Evolutionary conservation across 2,329 filamentous ascomycete species (phyloP).

Genomic region (Pseudogymnoascus sp.): DNA sequence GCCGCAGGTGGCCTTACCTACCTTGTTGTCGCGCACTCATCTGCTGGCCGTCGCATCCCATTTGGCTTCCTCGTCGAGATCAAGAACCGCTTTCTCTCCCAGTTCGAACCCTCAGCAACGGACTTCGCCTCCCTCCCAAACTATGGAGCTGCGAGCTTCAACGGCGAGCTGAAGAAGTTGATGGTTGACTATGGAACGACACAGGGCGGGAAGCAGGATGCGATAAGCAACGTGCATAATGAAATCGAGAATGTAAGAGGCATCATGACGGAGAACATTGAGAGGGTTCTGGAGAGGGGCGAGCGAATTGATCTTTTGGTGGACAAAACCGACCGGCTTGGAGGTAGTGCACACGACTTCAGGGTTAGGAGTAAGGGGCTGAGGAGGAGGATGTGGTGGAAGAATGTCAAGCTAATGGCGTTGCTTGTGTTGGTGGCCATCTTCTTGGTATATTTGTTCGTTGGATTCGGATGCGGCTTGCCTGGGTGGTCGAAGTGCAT

Average conservation of each 20-base stretch:
- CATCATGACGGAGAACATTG: constrained; percentile 95
- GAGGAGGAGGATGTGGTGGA: constrained; percentile 98
- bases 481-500: constrained; percentile 41
- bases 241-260: constrained; percentile 90
- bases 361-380: constrained; percentile 77
- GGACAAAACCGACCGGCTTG: constrained; percentile 90
- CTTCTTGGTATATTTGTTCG: constrained; percentile 63
- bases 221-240: constrained; percentile 71
- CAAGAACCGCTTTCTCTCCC: constrained; percentile 74
- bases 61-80: constrained; percentile 91
- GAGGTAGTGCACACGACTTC: constrained; percentile 84
- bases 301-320: constrained; percentile 91
- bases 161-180: constrained; percentile 64
- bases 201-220: constrained; percentile 67
- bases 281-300: constrained; percentile 78
- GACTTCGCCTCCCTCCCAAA: constrained; percentile 74
- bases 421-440: constrained; percentile 65
- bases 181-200: constrained; percentile 83
- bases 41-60: constrained; percentile 77
- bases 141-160: constrained; percentile 87
- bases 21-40: constrained; percentile 76
- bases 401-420: constrained; percentile 93
- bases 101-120: constrained; percentile 58
- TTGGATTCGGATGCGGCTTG: constrained; percentile 65
- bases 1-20: constrained; percentile 81